These are phyloP conservation scores for Beauveria bassiana DNA, from an alignment of 2,329 filamentous ascomycete genomes.

Conservation along the genomic window DNA sequence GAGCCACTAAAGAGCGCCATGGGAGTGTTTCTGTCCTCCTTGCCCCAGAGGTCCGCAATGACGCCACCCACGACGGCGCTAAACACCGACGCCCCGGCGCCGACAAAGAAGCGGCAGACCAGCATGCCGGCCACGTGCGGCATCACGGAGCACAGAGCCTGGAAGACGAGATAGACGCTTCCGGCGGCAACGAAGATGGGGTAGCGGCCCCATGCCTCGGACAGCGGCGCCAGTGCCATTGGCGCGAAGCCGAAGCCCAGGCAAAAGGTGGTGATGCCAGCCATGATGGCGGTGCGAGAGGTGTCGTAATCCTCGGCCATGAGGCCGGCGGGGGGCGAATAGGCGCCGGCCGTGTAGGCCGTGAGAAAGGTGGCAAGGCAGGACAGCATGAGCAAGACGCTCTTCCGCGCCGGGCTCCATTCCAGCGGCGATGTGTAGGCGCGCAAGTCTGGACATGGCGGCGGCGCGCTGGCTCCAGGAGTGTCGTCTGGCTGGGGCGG, in stretches of 20 bases:
- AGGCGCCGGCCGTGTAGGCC: conserved; percentile 74
- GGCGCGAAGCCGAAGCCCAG: conserved; percentile 73
- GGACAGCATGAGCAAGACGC: conserved; percentile 61
- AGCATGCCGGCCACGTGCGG: conserved; percentile 65
- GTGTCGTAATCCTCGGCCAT: conserved; percentile 60
- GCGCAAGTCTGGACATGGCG: conserved; percentile 56
- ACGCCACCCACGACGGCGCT: conserved; percentile 91
- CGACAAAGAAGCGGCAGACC: conserved; percentile 65
- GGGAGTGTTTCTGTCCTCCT: conserved; percentile 72
- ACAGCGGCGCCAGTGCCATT: conserved; percentile 82
- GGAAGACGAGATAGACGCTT: conserved; percentile 60
- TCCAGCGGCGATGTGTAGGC: conserved; percentile 62
- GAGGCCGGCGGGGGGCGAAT: conserved; percentile 59
- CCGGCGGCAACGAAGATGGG: conserved; percentile 74
- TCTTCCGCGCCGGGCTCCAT: conserved; percentile 66
- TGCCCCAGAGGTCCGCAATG: conserved; percentile 76
- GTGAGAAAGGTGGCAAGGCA: conserved; percentile 70
- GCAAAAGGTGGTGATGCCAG: conserved; percentile 77
- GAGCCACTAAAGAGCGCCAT: conserved; percentile 84
- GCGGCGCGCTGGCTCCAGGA: conserved; percentile 29
- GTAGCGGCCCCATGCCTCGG: conserved; percentile 78
- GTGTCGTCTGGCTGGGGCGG: conserved; percentile 16
- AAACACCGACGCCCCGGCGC: conserved; percentile 70
- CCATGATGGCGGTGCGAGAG: conserved; percentile 56
- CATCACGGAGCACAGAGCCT: conserved; percentile 67